These are phyloP conservation scores for Mentha longifolia DNA, from an alignment of 257 asterid genomes.

Conservation along the genomic window DNA sequence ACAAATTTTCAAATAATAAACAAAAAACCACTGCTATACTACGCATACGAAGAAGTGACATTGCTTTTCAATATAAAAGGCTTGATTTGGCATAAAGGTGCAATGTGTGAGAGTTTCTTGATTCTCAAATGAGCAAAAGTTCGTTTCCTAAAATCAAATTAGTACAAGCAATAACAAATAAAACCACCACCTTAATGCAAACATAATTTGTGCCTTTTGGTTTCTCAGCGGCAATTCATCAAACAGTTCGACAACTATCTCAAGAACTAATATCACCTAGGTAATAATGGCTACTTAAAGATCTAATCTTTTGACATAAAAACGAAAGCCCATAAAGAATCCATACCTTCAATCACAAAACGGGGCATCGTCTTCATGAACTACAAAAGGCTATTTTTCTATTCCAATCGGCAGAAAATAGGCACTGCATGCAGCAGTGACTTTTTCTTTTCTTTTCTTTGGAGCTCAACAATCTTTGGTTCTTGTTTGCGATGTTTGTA, in stretches of 20 bases:
- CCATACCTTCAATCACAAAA: conserved; percentile 40
- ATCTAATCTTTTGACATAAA: not conserved
- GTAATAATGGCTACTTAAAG: not conserved
- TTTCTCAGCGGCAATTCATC: conserved; percentile 30
- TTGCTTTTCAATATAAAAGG: not conserved
- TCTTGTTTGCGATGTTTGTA: conserved; percentile 22
- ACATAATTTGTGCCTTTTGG: conserved; percentile 2
- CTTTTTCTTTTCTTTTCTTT: not conserved
- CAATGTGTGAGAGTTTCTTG: not conserved
- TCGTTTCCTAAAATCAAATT: not conserved
- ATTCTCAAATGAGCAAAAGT: not conserved
- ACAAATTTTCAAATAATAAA: conserved; percentile 18
- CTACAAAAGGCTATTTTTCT: conserved; percentile 7
- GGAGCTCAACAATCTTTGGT: not conserved
- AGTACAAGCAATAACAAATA: not conserved
- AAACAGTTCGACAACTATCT: conserved; percentile 27
- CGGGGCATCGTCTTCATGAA: conserved; percentile 41
- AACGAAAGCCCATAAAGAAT: not conserved
- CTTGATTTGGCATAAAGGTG: not conserved
- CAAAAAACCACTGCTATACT: not conserved
- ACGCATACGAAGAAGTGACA: not conserved
- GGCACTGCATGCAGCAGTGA: conserved; percentile 22
- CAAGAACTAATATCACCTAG: conserved; percentile 1
- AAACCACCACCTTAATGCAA: not conserved
- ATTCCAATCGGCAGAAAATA: conserved; percentile 11